Conservation (phyloP, 2,329 filamentous ascomycete species). For the Fusarium abutilonis region DNA sequence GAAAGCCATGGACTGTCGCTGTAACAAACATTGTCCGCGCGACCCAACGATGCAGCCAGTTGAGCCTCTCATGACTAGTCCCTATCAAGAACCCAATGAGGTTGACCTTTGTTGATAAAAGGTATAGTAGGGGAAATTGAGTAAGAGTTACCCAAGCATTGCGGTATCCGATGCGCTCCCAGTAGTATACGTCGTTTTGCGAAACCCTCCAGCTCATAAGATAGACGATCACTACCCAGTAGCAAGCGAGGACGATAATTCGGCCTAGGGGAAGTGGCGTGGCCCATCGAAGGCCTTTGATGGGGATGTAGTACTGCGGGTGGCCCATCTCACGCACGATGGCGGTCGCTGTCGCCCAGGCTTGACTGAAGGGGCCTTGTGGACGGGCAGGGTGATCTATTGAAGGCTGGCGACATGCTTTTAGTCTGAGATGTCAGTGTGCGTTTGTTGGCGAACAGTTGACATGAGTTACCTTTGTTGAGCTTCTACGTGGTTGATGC, state of each 20-base stretch:
- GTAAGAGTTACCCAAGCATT: conserved; percentile 73
- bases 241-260: conserved; percentile 61
- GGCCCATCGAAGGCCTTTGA: conserved; percentile 62
- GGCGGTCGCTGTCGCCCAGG: conserved; percentile 69
- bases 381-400: conserved; percentile 64
- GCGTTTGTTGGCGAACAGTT: fast-evolving
- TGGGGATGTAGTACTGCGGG: conserved; percentile 62
- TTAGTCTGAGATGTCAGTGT: conserved; percentile 49
- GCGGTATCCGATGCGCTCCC: conserved; percentile 73
- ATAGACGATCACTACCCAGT: conserved; percentile 68
- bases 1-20: conserved; percentile 74
- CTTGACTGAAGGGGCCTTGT: conserved; percentile 56
- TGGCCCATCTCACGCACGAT: conserved; percentile 65
- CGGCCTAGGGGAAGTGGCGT: conserved; percentile 69
- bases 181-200: conserved; percentile 64
- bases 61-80: conserved; percentile 73
- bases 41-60: conserved; percentile 79
- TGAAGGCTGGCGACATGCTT: conserved; percentile 55
- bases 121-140: conserved; percentile 71
- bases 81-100: conserved; percentile 69
- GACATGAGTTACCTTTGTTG: conserved; percentile 51
- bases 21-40: conserved; percentile 75
- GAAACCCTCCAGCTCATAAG: conserved; percentile 64
- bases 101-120: conserved; percentile 69
- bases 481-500: conserved; percentile 56